A percentile compares a stretch with the other conserved stretches of the same genome.
Conservation (phyloP, 2,329 filamentous ascomycete genomes). For the Aspergillus pseudotamarii region DNA sequence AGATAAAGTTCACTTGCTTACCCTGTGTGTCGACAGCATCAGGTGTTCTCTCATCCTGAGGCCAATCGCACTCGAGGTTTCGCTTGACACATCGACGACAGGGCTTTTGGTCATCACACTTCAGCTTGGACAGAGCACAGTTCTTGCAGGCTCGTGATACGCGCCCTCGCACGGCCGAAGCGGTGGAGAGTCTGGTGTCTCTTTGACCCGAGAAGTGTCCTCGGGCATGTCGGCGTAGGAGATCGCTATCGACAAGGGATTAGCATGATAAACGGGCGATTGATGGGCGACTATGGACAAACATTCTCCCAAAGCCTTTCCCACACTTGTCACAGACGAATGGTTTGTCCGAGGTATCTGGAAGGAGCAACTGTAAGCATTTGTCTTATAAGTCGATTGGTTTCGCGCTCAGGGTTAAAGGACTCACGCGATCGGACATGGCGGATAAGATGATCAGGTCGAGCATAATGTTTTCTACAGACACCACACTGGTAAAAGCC, state of each 20-base stretch:
- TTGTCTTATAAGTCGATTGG: neutral
- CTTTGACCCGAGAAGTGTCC: neutral
- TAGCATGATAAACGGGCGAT: neutral
- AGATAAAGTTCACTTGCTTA: neutral
- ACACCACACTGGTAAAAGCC: constrained; percentile 54
- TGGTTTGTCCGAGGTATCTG: constrained; percentile 29
- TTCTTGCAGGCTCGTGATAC: constrained; percentile 56
- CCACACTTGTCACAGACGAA: constrained; percentile 36
- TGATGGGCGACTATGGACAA: constrained; percentile 6
- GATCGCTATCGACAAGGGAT: neutral
- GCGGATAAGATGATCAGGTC: constrained; percentile 56
- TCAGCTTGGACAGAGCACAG: constrained; percentile 55
- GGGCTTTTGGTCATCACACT: constrained; percentile 58
- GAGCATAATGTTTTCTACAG: constrained; percentile 55
- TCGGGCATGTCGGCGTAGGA: neutral
- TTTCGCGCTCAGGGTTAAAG: constrained; percentile 14
- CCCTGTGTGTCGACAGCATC: neutral
- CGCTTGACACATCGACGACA: constrained; percentile 56
- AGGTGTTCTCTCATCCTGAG: constrained; percentile 2
- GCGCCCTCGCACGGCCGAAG: constrained; percentile 32
- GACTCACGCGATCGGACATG: constrained; percentile 54
- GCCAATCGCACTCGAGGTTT: constrained; percentile 47
- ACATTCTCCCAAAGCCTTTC: constrained; percentile 37
- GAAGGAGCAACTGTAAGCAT: neutral
- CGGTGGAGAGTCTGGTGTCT: constrained; percentile 20